These are phyloP conservation scores for Solanum lignicaule DNA, from an alignment of 257 asterid species.

Conservation along the genomic window DNA sequence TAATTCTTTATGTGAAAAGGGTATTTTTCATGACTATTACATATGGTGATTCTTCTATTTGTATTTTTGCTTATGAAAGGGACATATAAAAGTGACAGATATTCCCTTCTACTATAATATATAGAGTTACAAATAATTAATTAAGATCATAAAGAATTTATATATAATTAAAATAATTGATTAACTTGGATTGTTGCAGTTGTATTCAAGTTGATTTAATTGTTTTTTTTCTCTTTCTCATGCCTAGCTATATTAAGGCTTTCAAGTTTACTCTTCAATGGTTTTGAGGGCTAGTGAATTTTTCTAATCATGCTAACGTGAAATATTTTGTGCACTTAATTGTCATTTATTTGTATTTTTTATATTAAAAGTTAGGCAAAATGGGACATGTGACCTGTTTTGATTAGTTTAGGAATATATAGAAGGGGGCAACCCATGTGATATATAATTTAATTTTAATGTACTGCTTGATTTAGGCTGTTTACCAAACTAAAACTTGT, in stretches of 20 bases:
- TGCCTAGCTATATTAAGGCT: neutral
- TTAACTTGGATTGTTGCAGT: neutral
- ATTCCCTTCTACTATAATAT: neutral
- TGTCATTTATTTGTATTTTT: too few species aligned
- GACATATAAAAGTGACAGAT: neutral
- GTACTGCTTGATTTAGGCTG: neutral
- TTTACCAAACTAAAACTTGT: neutral
- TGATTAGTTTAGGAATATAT: neutral
- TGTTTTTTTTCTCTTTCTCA: neutral
- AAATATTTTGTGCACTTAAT: neutral
- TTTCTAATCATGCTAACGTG: too few species aligned
- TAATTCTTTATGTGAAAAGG: too few species aligned
- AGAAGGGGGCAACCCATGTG: slow-evolving; percentile 17
- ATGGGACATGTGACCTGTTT: slow-evolving; percentile 13
- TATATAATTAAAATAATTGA: neutral
- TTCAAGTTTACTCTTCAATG: too few species aligned
- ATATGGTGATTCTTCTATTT: neutral
- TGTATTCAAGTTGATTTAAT: neutral
- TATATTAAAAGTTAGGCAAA: neutral
- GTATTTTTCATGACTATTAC: neutral
- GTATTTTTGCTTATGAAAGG: neutral
- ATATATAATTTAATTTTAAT: neutral
- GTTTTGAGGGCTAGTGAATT: neutral
- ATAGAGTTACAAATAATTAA: neutral
- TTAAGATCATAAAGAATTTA: neutral